A percentile compares a stretch with the other conserved stretches of the same genome.
Conservation (phyloP, 2,329 filamentous ascomycete genomes). For the Sporothrix schenckii region DNA sequence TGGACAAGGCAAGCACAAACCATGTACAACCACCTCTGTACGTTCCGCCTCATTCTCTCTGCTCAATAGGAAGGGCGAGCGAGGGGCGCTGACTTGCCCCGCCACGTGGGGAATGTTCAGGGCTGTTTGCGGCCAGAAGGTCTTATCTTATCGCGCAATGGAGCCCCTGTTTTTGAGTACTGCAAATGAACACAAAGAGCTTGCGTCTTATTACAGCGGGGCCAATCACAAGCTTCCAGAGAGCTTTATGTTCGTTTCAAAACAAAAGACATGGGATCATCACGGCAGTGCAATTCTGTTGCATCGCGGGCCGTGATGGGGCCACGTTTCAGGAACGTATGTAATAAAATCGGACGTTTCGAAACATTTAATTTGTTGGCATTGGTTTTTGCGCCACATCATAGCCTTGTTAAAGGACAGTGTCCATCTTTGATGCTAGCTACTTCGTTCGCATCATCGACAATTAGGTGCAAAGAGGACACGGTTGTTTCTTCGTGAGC, state of each 20-base stretch:
- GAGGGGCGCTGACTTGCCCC: conserved; percentile 26
- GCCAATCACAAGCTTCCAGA: conserved; percentile 14
- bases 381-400: background rate
- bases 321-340: conserved; percentile 16
- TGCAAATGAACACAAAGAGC: conserved; percentile 10
- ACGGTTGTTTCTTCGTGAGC: background rate
- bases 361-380: background rate
- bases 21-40: background rate
- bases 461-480: conserved; percentile 1
- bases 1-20: conserved; percentile 16
- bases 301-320: conserved; percentile 19
- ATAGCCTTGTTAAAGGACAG: background rate
- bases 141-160: conserved; percentile 26
- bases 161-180: background rate
- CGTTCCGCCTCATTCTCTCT: background rate
- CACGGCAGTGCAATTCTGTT: conserved; percentile 14
- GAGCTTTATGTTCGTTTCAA: background rate
- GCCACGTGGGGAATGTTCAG: conserved; percentile 24
- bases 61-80: background rate
- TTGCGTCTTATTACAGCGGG: conserved; percentile 17
- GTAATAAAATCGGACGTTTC: background rate
- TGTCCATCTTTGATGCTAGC: background rate
- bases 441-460: background rate
- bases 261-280: conserved; percentile 15
- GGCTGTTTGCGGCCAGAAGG: conserved; percentile 11